Evolutionary conservation across 1,284 basidiomycete species (phyloP).

Genomic region (Kwoniella shivajii): DNA sequence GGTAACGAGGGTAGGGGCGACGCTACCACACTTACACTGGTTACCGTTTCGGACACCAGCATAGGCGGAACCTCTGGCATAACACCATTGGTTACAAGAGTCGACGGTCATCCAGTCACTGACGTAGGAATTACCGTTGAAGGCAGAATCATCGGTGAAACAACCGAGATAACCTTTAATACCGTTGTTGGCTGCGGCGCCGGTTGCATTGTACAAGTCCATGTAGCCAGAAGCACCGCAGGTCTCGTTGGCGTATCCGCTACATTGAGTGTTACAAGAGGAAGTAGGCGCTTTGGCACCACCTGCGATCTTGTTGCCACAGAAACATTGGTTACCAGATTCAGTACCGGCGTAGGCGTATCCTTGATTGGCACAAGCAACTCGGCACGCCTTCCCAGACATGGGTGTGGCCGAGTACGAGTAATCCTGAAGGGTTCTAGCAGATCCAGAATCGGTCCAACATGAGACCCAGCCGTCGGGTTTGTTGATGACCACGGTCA

Average conservation of each 20-base stretch:
- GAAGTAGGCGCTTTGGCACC: slow-evolving; percentile 20
- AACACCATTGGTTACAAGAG: slow-evolving; percentile 23
- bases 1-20: slow-evolving; percentile 13
- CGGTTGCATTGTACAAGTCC: slow-evolving; percentile 25
- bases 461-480: slow-evolving; percentile 24
- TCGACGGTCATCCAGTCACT: slow-evolving; percentile 24
- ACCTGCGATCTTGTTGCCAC: slow-evolving; percentile 25
- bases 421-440: slow-evolving; percentile 19
- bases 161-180: slow-evolving; percentile 28
- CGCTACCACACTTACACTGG: slow-evolving; percentile 31
- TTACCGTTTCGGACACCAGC: slow-evolving; percentile 30
- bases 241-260: slow-evolving; percentile 17
- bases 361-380: slow-evolving; percentile 18
- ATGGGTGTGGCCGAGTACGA: slow-evolving; percentile 25
- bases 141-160: slow-evolving; percentile 23
- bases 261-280: slow-evolving; percentile 21
- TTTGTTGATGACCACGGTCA: slow-evolving; percentile 9
- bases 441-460: slow-evolving; percentile 21
- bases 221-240: slow-evolving; percentile 18
- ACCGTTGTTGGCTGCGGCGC: slow-evolving; percentile 14
- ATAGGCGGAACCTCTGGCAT: slow-evolving; percentile 21
- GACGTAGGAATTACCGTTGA: slow-evolving; percentile 22
- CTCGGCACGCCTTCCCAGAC: slow-evolving; percentile 27
- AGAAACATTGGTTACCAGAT: slow-evolving; percentile 29
- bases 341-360: slow-evolving; percentile 29